Conservation (phyloP, 1,139 yeast species). For the Magnusiomyces sp. region DNA sequence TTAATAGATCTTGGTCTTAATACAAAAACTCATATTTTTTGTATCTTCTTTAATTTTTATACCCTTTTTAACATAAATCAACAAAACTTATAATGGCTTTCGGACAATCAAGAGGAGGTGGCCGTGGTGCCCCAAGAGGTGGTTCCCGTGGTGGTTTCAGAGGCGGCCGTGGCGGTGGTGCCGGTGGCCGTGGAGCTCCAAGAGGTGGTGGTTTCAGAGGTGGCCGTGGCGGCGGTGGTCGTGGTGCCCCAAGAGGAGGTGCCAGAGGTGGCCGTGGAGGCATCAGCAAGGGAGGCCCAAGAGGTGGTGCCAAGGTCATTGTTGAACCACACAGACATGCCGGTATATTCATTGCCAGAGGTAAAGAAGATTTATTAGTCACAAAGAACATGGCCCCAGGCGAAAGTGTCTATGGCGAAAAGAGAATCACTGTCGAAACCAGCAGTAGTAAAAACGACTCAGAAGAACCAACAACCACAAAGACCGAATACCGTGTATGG, state of each 20-base stretch:
- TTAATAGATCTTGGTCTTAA: background rate
- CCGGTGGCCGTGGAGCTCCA: constrained; percentile 24
- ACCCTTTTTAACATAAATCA: background rate
- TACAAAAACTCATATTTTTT: no score
- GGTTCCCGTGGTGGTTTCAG: constrained; percentile 30
- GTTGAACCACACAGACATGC: constrained; percentile 44
- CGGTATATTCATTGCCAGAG: constrained; percentile 32
- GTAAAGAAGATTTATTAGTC: constrained; percentile 96
- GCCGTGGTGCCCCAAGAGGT: constrained; percentile 30
- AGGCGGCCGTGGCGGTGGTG: constrained; percentile 32
- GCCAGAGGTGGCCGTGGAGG: constrained; percentile 46
- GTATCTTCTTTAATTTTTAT: background rate
- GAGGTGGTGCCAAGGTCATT: constrained; percentile 92
- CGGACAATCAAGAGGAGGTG: constrained; percentile 20
- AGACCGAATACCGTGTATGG: constrained; percentile 99
- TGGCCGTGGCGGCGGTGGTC: constrained; percentile 33
- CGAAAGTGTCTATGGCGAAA: constrained; percentile 78
- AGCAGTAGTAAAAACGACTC: constrained; percentile 78
- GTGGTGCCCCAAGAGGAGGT: constrained; percentile 34
- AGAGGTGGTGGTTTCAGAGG: constrained; percentile 28
- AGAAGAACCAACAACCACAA: constrained; percentile 73
- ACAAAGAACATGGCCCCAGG: constrained; percentile 98
- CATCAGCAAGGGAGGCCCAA: constrained; percentile 53
- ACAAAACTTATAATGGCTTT: constrained; percentile 10
- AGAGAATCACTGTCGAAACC: constrained; percentile 88